Evolutionary conservation across 1,284 basidiomycete genomes (phyloP).

Genomic region (Naganishia albida): DNA sequence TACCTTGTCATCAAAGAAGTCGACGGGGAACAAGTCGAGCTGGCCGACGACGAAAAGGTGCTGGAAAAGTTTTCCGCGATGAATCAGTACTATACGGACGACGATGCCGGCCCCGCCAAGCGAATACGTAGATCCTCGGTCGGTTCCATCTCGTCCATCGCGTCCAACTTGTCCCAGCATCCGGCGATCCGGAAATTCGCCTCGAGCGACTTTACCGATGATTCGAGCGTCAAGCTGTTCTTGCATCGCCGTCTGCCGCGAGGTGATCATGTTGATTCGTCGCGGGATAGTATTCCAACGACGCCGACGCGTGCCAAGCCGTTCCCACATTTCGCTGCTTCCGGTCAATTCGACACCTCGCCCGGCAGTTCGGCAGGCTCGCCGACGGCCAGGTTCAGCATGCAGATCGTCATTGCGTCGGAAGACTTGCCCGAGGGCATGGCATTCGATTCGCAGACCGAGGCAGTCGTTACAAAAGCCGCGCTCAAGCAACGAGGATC

Average conservation of each 20-base stretch:
- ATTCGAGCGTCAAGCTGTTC: conserved; percentile 95
- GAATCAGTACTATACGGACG: conserved; percentile 40
- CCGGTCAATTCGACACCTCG: neutral
- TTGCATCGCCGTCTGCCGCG: conserved; percentile 62
- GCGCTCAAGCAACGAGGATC: conserved; percentile 12
- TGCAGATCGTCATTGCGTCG: conserved; percentile 82
- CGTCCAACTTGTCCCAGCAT: conserved; percentile 86
- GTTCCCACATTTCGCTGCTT: conserved; percentile 31
- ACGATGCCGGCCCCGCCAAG: conserved; percentile 39
- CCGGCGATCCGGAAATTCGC: conserved; percentile 88
- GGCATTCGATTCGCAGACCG: conserved; percentile 79
- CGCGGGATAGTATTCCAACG: conserved; percentile 28
- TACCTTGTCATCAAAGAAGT: conserved; percentile 90
- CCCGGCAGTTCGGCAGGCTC: conserved; percentile 61
- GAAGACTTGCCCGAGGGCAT: conserved; percentile 90
- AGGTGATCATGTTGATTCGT: conserved; percentile 44
- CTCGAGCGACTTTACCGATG: conserved; percentile 96
- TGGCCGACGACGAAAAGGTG: conserved; percentile 73
- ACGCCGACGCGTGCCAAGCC: conserved; percentile 21
- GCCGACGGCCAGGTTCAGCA: conserved; percentile 75
- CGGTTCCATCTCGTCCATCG: conserved; percentile 86
- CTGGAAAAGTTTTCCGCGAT: conserved; percentile 80
- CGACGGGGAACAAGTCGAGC: conserved; percentile 72
- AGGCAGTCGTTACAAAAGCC: conserved; percentile 80
- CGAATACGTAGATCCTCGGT: conserved; percentile 84